Conservation (phyloP, 2,329 filamentous ascomycete genomes). For the Calonectria pteridis region DNA sequence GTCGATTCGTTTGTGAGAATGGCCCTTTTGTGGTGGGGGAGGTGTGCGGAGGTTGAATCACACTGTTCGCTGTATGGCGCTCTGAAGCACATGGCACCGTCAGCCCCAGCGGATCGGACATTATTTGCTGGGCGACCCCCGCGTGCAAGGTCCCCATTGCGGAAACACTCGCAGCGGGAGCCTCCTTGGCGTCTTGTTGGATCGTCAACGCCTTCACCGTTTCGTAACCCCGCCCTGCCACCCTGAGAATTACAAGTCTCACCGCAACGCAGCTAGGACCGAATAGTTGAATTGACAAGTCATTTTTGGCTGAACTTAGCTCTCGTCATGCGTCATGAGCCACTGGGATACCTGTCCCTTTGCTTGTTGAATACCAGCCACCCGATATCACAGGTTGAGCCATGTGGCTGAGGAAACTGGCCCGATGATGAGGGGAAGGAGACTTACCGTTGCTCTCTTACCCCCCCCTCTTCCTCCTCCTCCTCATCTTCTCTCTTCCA, state of each 20-base stretch:
- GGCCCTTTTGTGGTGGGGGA: neutral
- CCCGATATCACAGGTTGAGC: neutral
- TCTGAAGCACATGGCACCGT: neutral
- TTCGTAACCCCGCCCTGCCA: slow-evolving; percentile 7
- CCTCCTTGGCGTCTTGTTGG: neutral
- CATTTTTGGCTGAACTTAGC: slow-evolving; percentile 18
- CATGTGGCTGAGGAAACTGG: neutral
- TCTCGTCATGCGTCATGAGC: neutral
- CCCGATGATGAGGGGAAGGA: neutral
- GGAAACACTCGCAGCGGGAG: neutral
- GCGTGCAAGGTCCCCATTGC: neutral
- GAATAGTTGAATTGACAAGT: slow-evolving; percentile 27
- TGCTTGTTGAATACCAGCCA: neutral
- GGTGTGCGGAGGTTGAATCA: neutral
- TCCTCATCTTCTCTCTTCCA: neutral
- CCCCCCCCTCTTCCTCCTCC: no score
- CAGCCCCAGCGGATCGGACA: slow-evolving; percentile 5
- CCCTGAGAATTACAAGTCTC: slow-evolving; percentile 17
- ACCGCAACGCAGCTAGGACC: slow-evolving; percentile 6
- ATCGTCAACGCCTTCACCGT: slow-evolving; percentile 13
- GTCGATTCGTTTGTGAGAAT: neutral
- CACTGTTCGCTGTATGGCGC: neutral
- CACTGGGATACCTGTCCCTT: neutral
- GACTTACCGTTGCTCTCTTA: neutral
- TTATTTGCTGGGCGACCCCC: neutral